phyloP scores from a whole-genome alignment of 1,284 basidiomycete species.

The Stereum hirsutum region DNA sequence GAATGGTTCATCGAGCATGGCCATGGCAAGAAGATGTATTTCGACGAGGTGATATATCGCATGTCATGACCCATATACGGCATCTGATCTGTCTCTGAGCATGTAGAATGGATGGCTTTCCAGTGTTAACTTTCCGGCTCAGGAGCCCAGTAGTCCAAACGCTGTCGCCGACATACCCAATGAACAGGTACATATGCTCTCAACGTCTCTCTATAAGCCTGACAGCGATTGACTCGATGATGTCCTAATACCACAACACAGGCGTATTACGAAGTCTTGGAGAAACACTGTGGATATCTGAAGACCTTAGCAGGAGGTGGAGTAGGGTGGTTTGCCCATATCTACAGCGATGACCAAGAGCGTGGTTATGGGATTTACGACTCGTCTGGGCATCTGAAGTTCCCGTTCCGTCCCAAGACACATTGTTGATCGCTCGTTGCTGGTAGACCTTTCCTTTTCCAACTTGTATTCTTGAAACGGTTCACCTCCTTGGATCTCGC shows the following conservation, averaged over 20 bases:
- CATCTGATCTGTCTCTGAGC: no score
- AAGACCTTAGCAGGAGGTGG: conserved; percentile 51
- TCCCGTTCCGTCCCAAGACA: conserved; percentile 34
- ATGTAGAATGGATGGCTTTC: conserved; percentile 74
- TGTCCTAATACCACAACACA: no score
- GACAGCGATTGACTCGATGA: no score
- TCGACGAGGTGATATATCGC: conserved; percentile 55
- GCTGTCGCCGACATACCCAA: conserved; percentile 51
- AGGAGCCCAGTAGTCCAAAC: conserved; percentile 43
- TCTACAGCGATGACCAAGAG: conserved; percentile 58
- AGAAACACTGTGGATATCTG: conserved; percentile 49
- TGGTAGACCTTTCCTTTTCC: no score
- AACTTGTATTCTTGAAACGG: no score
- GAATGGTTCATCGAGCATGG: conserved; percentile 55
- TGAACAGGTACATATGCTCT: no score
- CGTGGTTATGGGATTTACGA: conserved; percentile 61
- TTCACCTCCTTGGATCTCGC: no score
- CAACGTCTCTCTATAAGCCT: no score
- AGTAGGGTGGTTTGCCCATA: conserved; percentile 74
- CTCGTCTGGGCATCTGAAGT: conserved; percentile 36
- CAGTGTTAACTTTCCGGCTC: conserved; percentile 40
- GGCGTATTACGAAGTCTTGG: conserved; percentile 57
- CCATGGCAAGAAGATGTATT: conserved; percentile 62
- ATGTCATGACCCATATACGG: no score
- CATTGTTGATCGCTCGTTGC: no score